phyloP scores from a whole-genome alignment of 2,329 filamentous ascomycete genomes.

The Sarocladium kiliense region DNA sequence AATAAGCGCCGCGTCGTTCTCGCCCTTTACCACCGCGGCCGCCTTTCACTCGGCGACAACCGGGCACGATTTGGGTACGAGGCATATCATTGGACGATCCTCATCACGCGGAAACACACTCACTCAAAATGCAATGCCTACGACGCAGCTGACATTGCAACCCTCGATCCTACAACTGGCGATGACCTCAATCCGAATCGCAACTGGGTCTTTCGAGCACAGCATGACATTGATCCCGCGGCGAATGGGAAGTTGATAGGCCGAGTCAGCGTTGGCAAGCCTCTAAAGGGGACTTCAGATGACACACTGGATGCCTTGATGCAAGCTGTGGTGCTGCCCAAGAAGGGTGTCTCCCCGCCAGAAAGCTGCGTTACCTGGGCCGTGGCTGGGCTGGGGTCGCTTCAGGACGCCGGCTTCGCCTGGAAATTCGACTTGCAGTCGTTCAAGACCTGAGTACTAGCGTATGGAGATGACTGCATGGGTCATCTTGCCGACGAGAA shows the following conservation, averaged over 20 bases:
- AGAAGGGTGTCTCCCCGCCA: background rate
- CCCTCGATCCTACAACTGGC: background rate
- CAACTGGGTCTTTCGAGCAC: background rate
- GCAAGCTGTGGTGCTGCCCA: background rate
- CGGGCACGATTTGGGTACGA: background rate
- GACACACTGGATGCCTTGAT: background rate
- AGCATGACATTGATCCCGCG: background rate
- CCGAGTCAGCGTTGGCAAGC: background rate
- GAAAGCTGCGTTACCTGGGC: background rate
- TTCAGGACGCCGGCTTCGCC: background rate
- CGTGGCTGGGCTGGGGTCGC: background rate
- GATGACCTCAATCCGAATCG: background rate
- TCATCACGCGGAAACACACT: background rate
- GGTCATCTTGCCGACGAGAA: background rate
- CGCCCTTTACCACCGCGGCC: background rate
- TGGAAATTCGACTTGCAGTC: background rate
- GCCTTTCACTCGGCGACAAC: background rate
- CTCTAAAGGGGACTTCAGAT: background rate
- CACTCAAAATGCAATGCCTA: background rate
- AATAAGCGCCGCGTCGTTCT: background rate
- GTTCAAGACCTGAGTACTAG: background rate
- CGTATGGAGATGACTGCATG: background rate
- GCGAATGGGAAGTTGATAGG: background rate
- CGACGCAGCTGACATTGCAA: background rate
- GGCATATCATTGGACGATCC: background rate